Conservation (phyloP, 2,329 filamentous ascomycete species). For the Didymella exigua region DNA sequence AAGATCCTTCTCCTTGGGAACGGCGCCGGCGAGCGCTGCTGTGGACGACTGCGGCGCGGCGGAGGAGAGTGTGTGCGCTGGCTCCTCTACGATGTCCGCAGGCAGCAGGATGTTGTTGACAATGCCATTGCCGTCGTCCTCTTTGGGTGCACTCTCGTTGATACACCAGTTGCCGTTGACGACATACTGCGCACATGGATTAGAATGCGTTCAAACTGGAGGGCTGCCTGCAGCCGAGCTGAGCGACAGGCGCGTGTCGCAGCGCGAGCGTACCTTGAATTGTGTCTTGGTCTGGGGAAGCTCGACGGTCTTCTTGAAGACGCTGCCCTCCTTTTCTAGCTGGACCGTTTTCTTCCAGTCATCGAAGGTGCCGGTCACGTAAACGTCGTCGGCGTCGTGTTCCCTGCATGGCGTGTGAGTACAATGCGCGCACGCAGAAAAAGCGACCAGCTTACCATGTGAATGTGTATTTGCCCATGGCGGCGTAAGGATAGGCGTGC, state of each 20-base stretch:
- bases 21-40: constrained; percentile 69
- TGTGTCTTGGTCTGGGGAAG: constrained; percentile 76
- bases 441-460: constrained; percentile 63
- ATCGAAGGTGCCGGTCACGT: constrained; percentile 95
- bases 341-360: constrained; percentile 87
- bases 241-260: constrained; percentile 11
- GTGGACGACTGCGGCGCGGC: constrained; percentile 74
- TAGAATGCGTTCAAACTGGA: constrained; percentile 20
- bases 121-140: constrained; percentile 82
- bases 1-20: constrained; percentile 61
- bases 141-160: constrained; percentile 79
- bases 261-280: constrained; percentile 78
- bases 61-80: constrained; percentile 65
- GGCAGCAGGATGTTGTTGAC: constrained; percentile 89
- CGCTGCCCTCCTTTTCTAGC: constrained; percentile 72
- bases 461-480: constrained; percentile 72
- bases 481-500: constrained; percentile 27
- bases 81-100: constrained; percentile 66
- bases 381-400: constrained; percentile 82
- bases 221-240: constrained; percentile 5
- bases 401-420: constrained; percentile 64
- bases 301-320: constrained; percentile 81
- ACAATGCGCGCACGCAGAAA: constrained; percentile 8
- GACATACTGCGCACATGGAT: constrained; percentile 71
- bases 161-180: constrained; percentile 90